Evolutionary conservation across 176 grass and related monocot species (phyloP), one percentile per base, ranked within the genome.

Genomic region (Poa pratensis): DNA sequence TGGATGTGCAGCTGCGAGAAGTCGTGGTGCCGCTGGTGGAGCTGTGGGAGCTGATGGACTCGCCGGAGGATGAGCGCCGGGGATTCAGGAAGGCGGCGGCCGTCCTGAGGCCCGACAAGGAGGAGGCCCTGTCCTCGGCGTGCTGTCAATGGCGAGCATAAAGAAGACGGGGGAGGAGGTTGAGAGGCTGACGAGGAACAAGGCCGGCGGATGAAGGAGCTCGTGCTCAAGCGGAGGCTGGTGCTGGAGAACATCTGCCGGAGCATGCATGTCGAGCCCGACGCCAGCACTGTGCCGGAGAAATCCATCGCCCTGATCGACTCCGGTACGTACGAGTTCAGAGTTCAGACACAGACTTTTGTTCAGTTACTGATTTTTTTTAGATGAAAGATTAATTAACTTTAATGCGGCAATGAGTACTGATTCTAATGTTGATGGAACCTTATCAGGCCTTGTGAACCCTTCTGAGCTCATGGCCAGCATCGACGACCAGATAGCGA

Each of bases 21-120:
- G 77, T 65, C 22, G 84, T 76, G 63, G 18, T 74, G 54, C 82
- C 84, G 7, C 20, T 93, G 60, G 74, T 93, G 18, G 88, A 90
- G 52, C 85, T 93, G 14, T 93, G 91, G 91, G 85, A 90, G 18
- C 78, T 90, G 42, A 93, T 93, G 91, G 88, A 93, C 62, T 85
- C 85, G 45, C 85, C 88, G 52, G 88, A 76, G 61, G 91, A 90
- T 54, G 91, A 90, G 88, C 86, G 82, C 15, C 85, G 86, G 32
- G 27, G 86, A 3, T 93, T 90, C 86, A 68, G 78, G 63, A 87
- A 88, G 83, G 88, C 46, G 52, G 68, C 78, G 13, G 54, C 80
- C 28, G 73, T 92, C 49, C 72, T 90, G 71, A 70, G 13, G 11
- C 62, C 83, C 10, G 67, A 55, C 5, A 82, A 63, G 10, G 19